These are phyloP conservation scores for Fraxinus baroniana DNA, from an alignment of 305 asterid species.

Conservation along the genomic window DNA sequence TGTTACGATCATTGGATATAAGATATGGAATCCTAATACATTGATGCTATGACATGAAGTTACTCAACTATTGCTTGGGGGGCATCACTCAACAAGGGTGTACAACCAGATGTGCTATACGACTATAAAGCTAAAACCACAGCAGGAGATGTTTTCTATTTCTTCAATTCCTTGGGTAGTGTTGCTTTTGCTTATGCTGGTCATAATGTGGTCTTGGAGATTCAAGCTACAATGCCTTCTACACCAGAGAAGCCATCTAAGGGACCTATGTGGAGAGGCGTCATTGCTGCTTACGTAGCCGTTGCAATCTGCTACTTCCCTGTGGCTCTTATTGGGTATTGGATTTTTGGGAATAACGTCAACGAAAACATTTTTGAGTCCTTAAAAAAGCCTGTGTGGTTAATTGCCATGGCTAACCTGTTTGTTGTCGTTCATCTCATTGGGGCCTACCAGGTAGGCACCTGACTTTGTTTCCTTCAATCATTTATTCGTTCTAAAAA, in stretches of 20 bases:
- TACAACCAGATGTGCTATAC: slow-evolving; percentile 34
- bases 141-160: slow-evolving; percentile 28
- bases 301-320: slow-evolving; percentile 58
- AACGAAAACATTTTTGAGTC: slow-evolving; percentile 32
- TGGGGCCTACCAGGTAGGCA: slow-evolving; percentile 47
- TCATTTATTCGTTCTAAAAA: background rate
- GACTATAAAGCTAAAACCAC: slow-evolving; percentile 17
- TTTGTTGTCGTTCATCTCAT: slow-evolving; percentile 49
- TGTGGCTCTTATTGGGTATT: slow-evolving; percentile 47
- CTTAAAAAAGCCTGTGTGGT: slow-evolving; percentile 42
- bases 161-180: slow-evolving; percentile 38
- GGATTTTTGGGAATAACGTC: slow-evolving; percentile 37
- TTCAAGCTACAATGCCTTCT: slow-evolving; percentile 52
- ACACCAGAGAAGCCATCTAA: slow-evolving; percentile 44
- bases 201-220: slow-evolving; percentile 49
- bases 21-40: background rate
- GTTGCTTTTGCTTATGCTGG: slow-evolving; percentile 46
- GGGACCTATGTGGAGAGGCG: slow-evolving; percentile 59
- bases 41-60: background rate
- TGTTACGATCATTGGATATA: background rate
- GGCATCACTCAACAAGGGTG: slow-evolving; percentile 39
- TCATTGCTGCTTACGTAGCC: slow-evolving; percentile 37
- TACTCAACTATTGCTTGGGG: slow-evolving; percentile 31
- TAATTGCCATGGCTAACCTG: slow-evolving; percentile 44
- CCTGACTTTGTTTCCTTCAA: background rate